phyloP scores from a whole-genome alignment of 257 asterid species.

The Nicotiana noctiflora region DNA sequence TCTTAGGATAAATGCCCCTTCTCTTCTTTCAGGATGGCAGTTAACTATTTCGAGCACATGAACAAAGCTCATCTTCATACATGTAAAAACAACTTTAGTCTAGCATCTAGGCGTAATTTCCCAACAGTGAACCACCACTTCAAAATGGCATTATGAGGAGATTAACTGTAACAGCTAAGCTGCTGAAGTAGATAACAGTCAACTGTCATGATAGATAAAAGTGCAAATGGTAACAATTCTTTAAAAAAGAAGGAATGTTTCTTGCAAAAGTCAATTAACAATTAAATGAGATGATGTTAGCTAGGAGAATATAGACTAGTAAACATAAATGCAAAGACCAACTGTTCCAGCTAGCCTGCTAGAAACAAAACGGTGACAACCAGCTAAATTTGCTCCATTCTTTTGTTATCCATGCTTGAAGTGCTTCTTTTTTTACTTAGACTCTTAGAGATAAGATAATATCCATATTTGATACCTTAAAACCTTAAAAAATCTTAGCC shows the following conservation, averaged over 20 bases:
- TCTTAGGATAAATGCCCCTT: background rate
- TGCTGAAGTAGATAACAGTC: background rate
- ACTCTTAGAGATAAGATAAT: background rate
- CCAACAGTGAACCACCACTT: background rate
- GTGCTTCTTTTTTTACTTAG: background rate
- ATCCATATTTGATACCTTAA: background rate
- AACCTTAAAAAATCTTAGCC: background rate
- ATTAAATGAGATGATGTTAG: background rate
- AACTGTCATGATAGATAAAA: background rate
- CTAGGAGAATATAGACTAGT: background rate
- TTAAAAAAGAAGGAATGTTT: background rate
- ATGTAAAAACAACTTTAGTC: background rate
- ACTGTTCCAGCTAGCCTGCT: background rate
- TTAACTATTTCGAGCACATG: background rate
- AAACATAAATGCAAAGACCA: background rate
- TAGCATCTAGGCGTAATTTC: background rate
- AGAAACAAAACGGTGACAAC: background rate
- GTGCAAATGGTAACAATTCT: background rate
- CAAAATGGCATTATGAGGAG: background rate
- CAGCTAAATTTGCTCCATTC: background rate
- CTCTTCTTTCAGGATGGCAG: background rate
- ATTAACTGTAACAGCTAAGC: background rate
- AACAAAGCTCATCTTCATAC: background rate
- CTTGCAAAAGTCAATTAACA: background rate
- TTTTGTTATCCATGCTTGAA: background rate